Conservation (phyloP, 1,284 basidiomycete species). For the Mycena sp. region DNA sequence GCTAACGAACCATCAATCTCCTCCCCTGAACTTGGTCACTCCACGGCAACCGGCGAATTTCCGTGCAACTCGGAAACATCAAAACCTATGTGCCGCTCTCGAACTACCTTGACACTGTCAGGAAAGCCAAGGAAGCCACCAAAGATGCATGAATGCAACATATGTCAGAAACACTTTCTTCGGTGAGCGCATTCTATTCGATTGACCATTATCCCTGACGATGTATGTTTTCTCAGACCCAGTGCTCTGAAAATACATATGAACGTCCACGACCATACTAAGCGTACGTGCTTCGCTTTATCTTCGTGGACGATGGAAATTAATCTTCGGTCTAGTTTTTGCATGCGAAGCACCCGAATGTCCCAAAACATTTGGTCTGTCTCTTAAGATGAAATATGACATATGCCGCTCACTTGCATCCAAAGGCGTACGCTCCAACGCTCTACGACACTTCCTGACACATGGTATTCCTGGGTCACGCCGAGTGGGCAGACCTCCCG, state of each 20-base stretch:
- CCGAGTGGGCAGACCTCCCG: too few relatives aligned
- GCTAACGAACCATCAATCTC: not conserved
- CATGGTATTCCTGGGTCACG: not conserved
- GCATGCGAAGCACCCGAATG: not conserved
- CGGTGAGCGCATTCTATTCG: not conserved
- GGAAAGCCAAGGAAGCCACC: not conserved
- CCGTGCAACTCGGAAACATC: not conserved
- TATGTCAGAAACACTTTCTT: not conserved
- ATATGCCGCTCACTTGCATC: not conserved
- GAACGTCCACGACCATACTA: not conserved
- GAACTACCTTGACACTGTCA: too few relatives aligned
- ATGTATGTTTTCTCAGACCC: not conserved
- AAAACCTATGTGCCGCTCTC: not conserved
- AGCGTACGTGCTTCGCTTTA: not conserved
- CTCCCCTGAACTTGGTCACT: not conserved
- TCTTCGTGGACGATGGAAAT: not conserved
- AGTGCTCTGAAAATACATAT: not conserved
- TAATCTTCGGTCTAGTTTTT: not conserved
- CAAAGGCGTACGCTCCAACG: not conserved
- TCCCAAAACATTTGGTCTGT: not conserved
- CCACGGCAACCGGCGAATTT: not conserved
- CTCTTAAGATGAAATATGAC: not conserved
- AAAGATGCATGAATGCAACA: not conserved
- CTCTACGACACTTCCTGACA: not conserved
- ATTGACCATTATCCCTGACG: not conserved